Percentiles rank a stretch among this genome's conserved stretches.
These are phyloP conservation scores for Fraxinus latifolia DNA, from an alignment of 305 asterid genomes.

Conservation along the genomic window DNA sequence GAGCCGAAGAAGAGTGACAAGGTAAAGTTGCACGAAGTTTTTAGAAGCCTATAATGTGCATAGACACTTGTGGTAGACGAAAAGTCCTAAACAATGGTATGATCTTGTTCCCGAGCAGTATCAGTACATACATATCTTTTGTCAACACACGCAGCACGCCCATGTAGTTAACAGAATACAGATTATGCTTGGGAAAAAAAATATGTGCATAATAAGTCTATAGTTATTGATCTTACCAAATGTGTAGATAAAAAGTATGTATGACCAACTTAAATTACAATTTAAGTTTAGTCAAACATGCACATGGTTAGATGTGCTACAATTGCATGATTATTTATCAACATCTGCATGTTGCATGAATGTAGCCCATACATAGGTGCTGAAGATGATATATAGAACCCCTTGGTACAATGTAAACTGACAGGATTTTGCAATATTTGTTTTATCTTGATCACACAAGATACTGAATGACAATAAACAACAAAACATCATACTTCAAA, in stretches of 20 bases:
- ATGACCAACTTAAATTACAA: neutral
- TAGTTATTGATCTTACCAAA: neutral
- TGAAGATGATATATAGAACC: neutral
- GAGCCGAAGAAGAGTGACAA: neutral
- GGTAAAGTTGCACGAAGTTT: neutral
- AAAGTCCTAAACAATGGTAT: neutral
- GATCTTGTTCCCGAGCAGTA: neutral
- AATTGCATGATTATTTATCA: neutral
- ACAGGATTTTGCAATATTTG: neutral
- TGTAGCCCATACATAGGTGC: neutral
- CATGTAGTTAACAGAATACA: neutral
- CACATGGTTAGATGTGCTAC: neutral
- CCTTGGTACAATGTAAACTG: neutral
- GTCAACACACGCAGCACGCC: neutral
- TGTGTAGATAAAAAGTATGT: neutral
- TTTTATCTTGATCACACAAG: neutral
- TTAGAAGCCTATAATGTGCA: neutral
- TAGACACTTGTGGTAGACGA: neutral
- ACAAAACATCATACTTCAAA: conserved; percentile 10
- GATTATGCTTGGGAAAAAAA: neutral
- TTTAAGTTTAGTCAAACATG: neutral
- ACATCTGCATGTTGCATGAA: neutral
- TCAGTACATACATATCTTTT: neutral
- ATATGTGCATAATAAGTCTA: neutral
- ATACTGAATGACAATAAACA: neutral